These are phyloP conservation scores for Psophocarpus tetragonolobus DNA, from an alignment of 306 rosid species.

Conservation along the genomic window DNA sequence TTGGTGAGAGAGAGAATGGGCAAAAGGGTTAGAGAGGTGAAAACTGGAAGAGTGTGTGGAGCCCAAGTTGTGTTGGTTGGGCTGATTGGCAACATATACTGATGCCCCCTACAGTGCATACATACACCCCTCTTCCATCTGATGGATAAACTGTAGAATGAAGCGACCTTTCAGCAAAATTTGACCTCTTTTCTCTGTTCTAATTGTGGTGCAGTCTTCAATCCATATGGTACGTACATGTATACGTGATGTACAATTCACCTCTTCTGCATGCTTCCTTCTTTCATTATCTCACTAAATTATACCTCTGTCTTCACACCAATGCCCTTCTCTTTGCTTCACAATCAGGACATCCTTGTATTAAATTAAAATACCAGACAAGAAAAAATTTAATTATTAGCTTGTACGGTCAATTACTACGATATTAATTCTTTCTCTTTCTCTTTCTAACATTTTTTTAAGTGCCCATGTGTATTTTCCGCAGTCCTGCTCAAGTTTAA, in stretches of 20 bases:
- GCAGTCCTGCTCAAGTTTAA: no score
- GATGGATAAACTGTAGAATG: conserved; percentile 61
- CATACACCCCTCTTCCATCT: conserved; percentile 33
- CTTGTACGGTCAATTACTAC: neutral
- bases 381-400: neutral
- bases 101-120: conserved; percentile 47
- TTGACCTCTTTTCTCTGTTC: conserved; percentile 42
- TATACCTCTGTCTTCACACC: neutral
- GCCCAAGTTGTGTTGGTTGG: conserved; percentile 51
- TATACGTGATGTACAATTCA: conserved; percentile 5
- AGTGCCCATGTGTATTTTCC: no score
- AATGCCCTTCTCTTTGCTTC: neutral
- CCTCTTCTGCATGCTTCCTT: neutral
- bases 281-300: neutral
- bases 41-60: conserved; percentile 49
- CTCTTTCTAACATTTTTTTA: neutral
- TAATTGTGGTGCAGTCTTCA: conserved; percentile 33
- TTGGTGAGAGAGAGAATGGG: conserved; percentile 24
- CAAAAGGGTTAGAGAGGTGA: conserved; percentile 27
- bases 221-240: conserved; percentile 3
- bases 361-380: neutral
- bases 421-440: neutral
- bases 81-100: conserved; percentile 46
- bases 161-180: conserved; percentile 62
- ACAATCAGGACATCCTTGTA: neutral